Evolutionary conservation across 805 yeast genomes (phyloP), one percentile per base, ranked within the genome.

Genomic region (Jamesozyma spencerorum): DNA sequence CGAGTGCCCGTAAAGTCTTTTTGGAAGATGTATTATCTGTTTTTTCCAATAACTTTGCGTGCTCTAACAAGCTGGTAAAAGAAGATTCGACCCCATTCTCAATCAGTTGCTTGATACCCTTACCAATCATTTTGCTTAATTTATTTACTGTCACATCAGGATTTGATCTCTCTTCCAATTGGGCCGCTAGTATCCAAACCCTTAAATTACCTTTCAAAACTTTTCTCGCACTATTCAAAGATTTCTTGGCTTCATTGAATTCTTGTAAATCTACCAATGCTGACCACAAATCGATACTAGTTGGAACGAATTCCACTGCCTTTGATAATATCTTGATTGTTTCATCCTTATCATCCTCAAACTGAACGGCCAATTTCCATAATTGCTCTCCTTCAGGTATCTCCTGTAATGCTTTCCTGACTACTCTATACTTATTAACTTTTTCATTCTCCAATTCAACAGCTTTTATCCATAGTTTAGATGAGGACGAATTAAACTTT

Each of bases 391-490:
- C 71, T 2, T 55, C 53, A 0, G 95, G 92, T 3, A 81, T 53
- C 19, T 64, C 67, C 44, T 80, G 87, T 12, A 90, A 60, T 0
- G 86, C 95, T 49, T 77, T 81, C 64, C 81, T 77, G 17, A 85
- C 58, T 0, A 85, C 69, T 42, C 76, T 64, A 37, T 71, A 71
- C 46, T 77, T 75, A 1, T 80, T 66, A 2, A 66, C 50, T 0
- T 41, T 42, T 31, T 81, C 87, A 2, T 62, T 62, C 51, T 90
- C 96, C 18, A 85, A 60, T 2, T 76, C 78, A 29, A 68, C 55
- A 0, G 94, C 94, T 44, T 72, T 73, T 2, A 75, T 45, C 97
- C 98, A 92, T 11, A 90, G 64, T 30, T 65, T 64, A 26, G 75
- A 68, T 2, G 87, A 77, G 27, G 60, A 63, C 0, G 77, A 71